These are phyloP conservation scores for Cephaloascus albidus DNA, from an alignment of 805 yeast genomes.

Conservation along the genomic window DNA sequence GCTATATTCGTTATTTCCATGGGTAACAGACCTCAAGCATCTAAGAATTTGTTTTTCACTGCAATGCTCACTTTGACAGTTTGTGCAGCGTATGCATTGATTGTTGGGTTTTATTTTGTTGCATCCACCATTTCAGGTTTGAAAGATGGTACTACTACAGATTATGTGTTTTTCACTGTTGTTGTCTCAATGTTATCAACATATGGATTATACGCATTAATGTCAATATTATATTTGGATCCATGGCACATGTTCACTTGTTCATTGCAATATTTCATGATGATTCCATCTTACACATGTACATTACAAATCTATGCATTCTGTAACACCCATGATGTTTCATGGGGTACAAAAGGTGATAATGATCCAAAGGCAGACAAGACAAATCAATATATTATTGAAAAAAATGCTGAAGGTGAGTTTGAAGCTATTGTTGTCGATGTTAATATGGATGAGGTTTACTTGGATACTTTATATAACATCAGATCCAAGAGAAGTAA, in stretches of 20 bases:
- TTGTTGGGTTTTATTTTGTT: slow-evolving; percentile 79
- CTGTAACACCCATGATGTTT: slow-evolving; percentile 96
- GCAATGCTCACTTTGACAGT: slow-evolving; percentile 66
- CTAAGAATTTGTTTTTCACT: slow-evolving; percentile 64
- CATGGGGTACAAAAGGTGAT: slow-evolving; percentile 99
- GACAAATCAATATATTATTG: slow-evolving; percentile 74
- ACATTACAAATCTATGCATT: slow-evolving; percentile 92
- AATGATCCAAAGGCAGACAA: slow-evolving; percentile 54
- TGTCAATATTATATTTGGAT: slow-evolving; percentile 80
- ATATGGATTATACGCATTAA: slow-evolving; percentile 76
- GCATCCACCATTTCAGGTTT: slow-evolving; percentile 36
- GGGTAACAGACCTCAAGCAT: slow-evolving; percentile 98
- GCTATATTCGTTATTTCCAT: slow-evolving; percentile 88
- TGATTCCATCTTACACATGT: slow-evolving; percentile 88
- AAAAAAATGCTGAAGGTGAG: slow-evolving; percentile 71
- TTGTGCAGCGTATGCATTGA: slow-evolving; percentile 74
- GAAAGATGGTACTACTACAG: slow-evolving; percentile 28
- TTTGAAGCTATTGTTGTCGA: slow-evolving; percentile 74
- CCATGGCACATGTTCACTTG: slow-evolving; percentile 96
- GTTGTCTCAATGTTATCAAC: slow-evolving; percentile 84
- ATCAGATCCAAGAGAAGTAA: slow-evolving; percentile 65
- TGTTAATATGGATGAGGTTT: slow-evolving; percentile 76
- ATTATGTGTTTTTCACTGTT: slow-evolving; percentile 58
- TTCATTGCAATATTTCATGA: slow-evolving; percentile 75
- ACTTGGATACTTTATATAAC: slow-evolving; percentile 64